These are phyloP conservation scores for Venustampulla echinocandica DNA, from an alignment of 495 filamentous ascomycete species.

Conservation along the genomic window DNA sequence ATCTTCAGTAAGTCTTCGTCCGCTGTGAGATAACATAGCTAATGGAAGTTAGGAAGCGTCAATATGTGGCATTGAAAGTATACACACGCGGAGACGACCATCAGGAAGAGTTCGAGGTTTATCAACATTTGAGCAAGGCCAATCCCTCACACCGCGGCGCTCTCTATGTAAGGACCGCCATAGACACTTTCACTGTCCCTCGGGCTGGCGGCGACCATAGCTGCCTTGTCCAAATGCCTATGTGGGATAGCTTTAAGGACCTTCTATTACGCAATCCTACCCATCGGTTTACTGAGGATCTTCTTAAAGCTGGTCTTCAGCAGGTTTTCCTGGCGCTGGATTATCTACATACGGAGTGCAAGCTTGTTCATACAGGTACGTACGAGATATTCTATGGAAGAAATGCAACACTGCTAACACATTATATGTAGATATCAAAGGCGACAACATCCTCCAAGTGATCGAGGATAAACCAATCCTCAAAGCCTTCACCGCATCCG, in stretches of 20 bases:
- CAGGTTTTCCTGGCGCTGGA: conserved; percentile 24
- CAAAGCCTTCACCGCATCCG: conserved; percentile 6
- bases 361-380: conserved; percentile 23
- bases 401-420: background rate
- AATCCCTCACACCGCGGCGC: conserved; percentile 18
- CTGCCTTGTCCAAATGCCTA: conserved; percentile 13
- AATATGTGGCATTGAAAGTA: conserved; percentile 13
- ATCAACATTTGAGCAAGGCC: conserved; percentile 21
- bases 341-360: conserved; percentile 26
- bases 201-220: conserved; percentile 11
- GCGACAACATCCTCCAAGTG: conserved; percentile 19
- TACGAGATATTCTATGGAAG: background rate
- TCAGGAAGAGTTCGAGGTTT: conserved; percentile 23
- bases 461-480: conserved; percentile 13
- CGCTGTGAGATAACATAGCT: background rate
- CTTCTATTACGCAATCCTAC: conserved; percentile 2
- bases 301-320: conserved; percentile 22
- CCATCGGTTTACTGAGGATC: conserved; percentile 18
- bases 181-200: conserved; percentile 23
- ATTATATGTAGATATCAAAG: conserved; percentile 15
- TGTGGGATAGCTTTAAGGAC: conserved; percentile 11
- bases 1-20: conserved; percentile 33
- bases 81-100: conserved; percentile 16
- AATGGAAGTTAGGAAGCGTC: conserved; percentile 2
- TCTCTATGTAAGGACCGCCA: conserved; percentile 24